Base-by-base conservation (phyloP, 2,329 filamentous ascomycete species). In the Epichloe hybrida region DNA sequence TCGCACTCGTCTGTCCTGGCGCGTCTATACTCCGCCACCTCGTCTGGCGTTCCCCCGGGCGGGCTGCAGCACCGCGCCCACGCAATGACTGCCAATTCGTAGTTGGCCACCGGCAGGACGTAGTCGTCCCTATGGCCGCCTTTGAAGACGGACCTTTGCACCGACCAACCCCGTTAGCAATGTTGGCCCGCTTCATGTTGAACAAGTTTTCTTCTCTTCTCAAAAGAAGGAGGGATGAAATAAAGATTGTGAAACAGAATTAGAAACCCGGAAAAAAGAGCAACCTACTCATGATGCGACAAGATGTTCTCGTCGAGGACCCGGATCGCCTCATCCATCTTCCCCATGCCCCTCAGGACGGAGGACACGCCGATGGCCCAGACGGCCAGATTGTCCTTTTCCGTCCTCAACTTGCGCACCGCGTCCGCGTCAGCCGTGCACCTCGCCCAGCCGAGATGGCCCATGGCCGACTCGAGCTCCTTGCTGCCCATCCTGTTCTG, bases 11-110 rank as follows among this genome's bases (percentile, higher is more conserved):
- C 65, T 27, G 83, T 62, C 64, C 78, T 77, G 45, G 71, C 63
- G 23, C 62, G 65, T 15, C 71, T 68, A 56, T 68, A 72, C 4
- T 58, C 64, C 0, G 67, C 64, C 0, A 66, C 55, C 5, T 66
- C 64, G 20, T 66, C 60, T 0, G 53, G 41, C 3, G 58, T 54
- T 5, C 62, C 64, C 0, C 0, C 61, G 0, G 66, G 64, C 3
- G 70, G 65, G 34, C 67, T 62, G 57, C 70, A 74, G 49, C 72
- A 74, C 59, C 91, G 84, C 52, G 77, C 74, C 90, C 91, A 98
- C 1, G 83, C 71, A 50, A 87, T 80, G 7, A 86, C 88, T 0
- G 82, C 89, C 71, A 93, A 80, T 68, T 98, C 93, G 66, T 96
- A 96, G 57, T 88, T 75, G 1, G 86, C 88, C 0, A 83, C 80